Percentiles rank a stretch among this genome's conserved stretches.
These are phyloP conservation scores for Pyrus betulifolia DNA, from an alignment of 306 rosid species.

Conservation along the genomic window DNA sequence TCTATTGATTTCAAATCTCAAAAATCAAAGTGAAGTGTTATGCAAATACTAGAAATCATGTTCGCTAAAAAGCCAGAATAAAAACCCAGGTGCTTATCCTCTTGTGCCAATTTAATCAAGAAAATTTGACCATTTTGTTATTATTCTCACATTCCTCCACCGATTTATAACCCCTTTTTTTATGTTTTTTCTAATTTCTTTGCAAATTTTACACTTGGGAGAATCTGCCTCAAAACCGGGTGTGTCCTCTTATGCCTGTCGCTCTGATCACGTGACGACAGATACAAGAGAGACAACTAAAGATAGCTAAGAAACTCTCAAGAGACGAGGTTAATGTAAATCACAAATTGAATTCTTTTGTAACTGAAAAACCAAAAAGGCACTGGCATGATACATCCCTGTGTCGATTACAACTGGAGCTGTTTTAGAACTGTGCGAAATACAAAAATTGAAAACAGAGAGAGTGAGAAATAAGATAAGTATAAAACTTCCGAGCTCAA, in stretches of 20 bases:
- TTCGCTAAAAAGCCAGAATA: too few species aligned
- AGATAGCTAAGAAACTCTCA: too few species aligned
- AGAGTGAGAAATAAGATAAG: background rate
- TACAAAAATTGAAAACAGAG: background rate
- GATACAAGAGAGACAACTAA: background rate
- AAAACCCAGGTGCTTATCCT: too few species aligned
- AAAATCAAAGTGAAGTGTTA: rapidly evolving
- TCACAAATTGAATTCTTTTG: background rate
- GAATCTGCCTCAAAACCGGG: too few species aligned
- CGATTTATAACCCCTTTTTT: too few species aligned
- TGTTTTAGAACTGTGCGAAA: background rate
- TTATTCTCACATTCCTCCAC: background rate
- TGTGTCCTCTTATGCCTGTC: too few species aligned
- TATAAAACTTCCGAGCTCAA: background rate
- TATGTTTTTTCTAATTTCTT: background rate
- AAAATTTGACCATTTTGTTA: too few species aligned
- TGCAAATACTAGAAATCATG: rapidly evolving
- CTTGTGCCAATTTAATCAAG: too few species aligned
- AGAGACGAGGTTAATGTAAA: background rate
- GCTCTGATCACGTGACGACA: background rate
- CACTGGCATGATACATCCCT: background rate
- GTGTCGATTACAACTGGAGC: background rate
- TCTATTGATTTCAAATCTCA: too few species aligned
- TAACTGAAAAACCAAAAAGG: background rate
- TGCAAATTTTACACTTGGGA: too few species aligned